phyloP scores from a whole-genome alignment of 2,329 filamentous ascomycete genomes.

The Trichoderma sp. region DNA sequence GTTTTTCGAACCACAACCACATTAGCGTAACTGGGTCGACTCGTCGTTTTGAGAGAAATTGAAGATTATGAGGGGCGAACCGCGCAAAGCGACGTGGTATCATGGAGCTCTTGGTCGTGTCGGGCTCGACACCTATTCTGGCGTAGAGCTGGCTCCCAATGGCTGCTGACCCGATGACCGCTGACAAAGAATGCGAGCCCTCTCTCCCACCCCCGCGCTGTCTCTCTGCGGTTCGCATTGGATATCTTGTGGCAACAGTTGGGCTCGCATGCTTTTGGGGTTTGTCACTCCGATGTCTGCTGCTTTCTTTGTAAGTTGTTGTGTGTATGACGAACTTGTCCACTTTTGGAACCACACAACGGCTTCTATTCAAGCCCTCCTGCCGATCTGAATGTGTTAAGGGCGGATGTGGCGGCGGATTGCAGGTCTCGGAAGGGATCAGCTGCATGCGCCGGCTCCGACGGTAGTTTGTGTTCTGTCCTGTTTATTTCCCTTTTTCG shows the following conservation, averaged over 20 bases:
- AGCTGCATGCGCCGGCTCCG: conserved; percentile 17
- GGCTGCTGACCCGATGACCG: conserved; percentile 13
- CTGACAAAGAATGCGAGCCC: conserved; percentile 10
- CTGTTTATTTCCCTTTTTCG: background rate
- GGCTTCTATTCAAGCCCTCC: conserved; percentile 1
- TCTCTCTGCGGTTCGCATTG: background rate
- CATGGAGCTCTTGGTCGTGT: background rate
- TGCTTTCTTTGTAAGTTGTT: background rate
- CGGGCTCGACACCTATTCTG: conserved; percentile 5
- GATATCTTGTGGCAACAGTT: conserved; percentile 2
- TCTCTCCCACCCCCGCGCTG: background rate
- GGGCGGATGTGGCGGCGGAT: conserved; percentile 17
- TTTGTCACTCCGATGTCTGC: background rate
- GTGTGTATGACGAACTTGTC: conserved; percentile 3
- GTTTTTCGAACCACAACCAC: background rate
- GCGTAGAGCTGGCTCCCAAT: conserved; percentile 14
- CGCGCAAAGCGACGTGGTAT: conserved; percentile 19
- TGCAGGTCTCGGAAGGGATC: conserved; percentile 13
- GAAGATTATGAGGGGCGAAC: background rate
- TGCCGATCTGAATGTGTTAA: conserved; percentile 12
- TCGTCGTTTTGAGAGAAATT: background rate
- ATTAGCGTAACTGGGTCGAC: conserved; percentile 8
- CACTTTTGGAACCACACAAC: background rate
- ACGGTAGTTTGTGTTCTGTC: background rate
- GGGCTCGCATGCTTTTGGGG: conserved; percentile 2